A percentile compares a stretch with the other conserved stretches of the same genome.
Conservation (phyloP, 139 green algal genomes). For the Micractinium sp. region DNA sequence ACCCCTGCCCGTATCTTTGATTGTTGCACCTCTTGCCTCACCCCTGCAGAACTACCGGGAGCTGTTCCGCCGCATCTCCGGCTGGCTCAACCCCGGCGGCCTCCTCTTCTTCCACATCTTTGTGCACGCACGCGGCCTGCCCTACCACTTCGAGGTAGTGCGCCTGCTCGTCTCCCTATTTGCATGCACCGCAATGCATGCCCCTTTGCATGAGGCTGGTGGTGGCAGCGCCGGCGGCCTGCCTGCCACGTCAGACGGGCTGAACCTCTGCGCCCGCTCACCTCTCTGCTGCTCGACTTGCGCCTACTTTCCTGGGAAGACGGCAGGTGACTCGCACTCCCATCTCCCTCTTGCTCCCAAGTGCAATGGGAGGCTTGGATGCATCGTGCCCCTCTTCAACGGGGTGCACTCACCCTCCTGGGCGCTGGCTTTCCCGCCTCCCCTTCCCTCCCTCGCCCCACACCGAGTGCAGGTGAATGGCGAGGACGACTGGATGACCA, state of each 20-base stretch:
- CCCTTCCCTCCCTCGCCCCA: background rate
- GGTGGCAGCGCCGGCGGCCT: too few species aligned
- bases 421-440: background rate
- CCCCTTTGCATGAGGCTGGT: too few species aligned
- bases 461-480: conserved; percentile 60
- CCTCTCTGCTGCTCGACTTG: too few species aligned
- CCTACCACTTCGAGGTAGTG: conserved; percentile 89
- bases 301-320: too few species aligned
- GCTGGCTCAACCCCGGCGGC: conserved; percentile 84
- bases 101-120: conserved; percentile 97
- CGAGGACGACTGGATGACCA: conserved; percentile 94
- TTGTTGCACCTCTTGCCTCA: background rate
- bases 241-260: too few species aligned
- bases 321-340: too few species aligned
- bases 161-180: too few species aligned
- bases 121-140: conserved; percentile 70
- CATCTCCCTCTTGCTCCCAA: background rate
- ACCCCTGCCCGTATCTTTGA: background rate
- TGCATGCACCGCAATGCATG: too few species aligned
- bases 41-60: conserved; percentile 76
- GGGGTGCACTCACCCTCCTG: background rate
- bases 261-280: too few species aligned
- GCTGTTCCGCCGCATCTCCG: conserved; percentile 71
- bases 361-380: background rate
- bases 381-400: too few species aligned